Conservation (phyloP, 352 stramenopile species). For the Phytophthora sp. region DNA sequence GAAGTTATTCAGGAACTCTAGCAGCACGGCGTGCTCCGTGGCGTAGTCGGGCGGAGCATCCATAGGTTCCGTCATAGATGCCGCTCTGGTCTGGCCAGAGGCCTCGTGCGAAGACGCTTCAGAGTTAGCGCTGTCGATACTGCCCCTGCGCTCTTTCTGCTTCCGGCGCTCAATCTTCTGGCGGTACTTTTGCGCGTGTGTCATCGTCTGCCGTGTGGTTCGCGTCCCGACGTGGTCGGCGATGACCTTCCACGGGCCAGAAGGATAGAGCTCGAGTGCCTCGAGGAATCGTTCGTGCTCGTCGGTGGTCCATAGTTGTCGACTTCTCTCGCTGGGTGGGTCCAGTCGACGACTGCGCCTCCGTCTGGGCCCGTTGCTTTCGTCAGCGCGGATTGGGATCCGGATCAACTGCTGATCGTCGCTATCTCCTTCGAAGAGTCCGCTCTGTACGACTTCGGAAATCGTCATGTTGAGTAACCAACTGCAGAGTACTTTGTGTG, state of each 20-base stretch:
- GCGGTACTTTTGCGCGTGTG: conserved; percentile 47
- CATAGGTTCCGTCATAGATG: conserved; percentile 9
- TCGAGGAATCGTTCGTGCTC: conserved; percentile 48
- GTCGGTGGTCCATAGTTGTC: conserved; percentile 34
- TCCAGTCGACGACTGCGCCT: conserved; percentile 16
- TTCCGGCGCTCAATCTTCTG: conserved; percentile 32
- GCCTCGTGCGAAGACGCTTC: conserved; percentile 5
- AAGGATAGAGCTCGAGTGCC: conserved; percentile 38
- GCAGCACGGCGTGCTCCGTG: conserved; percentile 20
- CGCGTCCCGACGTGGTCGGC: conserved; percentile 30
- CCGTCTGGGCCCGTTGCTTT: conserved; percentile 2
- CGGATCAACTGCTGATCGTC: conserved; percentile 32
- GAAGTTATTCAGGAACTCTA: conserved; percentile 32
- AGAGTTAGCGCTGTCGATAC: background rate
- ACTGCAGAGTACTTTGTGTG: no score
- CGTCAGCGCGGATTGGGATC: conserved; percentile 19
- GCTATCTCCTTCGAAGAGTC: conserved; percentile 20
- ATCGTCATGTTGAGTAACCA: conserved; percentile 22
- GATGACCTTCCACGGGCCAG: conserved; percentile 35
- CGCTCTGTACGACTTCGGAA: conserved; percentile 25
- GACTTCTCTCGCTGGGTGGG: conserved; percentile 20
- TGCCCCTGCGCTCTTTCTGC: conserved; percentile 5
- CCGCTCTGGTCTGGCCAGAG: background rate
- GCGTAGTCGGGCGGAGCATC: background rate
- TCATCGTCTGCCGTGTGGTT: conserved; percentile 40